Base-by-base conservation (phyloP, 768 basidiomycete species). In the Omphalotus guepiniiformis region DNA sequence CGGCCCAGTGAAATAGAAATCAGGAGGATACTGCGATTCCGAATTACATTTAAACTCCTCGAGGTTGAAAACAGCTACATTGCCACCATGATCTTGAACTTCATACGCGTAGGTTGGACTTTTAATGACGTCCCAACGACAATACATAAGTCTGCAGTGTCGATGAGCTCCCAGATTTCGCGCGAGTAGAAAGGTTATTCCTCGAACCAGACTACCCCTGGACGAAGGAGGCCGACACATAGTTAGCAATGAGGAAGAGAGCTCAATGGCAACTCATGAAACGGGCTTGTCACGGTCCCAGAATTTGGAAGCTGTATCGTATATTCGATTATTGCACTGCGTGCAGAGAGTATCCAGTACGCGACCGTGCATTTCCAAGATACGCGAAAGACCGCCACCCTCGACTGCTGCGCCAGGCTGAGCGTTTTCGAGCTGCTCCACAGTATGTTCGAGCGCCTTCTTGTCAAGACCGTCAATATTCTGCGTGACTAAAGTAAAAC, bases 281-380 rank as follows among this genome's bases (percentile, higher is more conserved):
- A 30, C 53, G 7, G 54, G n/a, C 48, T 42, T 25, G 37, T 26
- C 28, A 44, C 13, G 38, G 23, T 6, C 5, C 49, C 22, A 25
- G 42, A 2, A 12, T 19, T 27, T 35, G 13, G 22, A 40, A 50
- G 53, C 3, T 23, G 46, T 8, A 51, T 51, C 15, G 53, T 35
- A 16, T 47, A 42, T 4, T 6, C 40, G n/a, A 29, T 28, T 12
- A 30, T 50, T n/a, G 34, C 41, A 66, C 6, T 52, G 49, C 2
- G 68, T 68, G 59, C 75, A 76, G 6, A 56, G 42, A 15, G 64
- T 61, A 49, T 69, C 67, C 55, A 68, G 61, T 13, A 74, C 43
- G 16, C 63, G 53, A 6, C 76, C 75, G 56, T 77, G 75, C 72
- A 77, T 78, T 55, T 78, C 72, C 26, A 70, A 19, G 38, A 60